These are phyloP conservation scores for Globisporangium echinulatum DNA, from an alignment of 352 stramenopile species.

Conservation along the genomic window DNA sequence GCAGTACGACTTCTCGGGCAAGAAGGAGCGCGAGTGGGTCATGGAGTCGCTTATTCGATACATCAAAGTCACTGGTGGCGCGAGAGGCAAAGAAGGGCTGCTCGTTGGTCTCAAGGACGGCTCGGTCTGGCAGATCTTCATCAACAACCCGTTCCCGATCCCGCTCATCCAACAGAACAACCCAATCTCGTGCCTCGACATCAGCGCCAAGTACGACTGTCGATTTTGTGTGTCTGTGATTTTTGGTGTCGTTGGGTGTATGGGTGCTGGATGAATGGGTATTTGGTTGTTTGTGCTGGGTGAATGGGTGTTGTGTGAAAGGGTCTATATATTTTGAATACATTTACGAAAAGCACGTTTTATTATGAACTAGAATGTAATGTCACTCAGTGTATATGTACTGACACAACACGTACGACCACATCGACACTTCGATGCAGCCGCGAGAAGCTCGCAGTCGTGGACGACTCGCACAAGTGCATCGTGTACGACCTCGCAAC, in stretches of 20 bases:
- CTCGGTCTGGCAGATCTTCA: conserved; percentile 89
- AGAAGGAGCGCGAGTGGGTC: conserved; percentile 83
- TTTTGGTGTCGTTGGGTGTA: too few species aligned
- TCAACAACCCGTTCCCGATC: conserved; percentile 94
- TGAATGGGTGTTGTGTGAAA: conserved; percentile 1
- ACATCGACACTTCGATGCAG: neutral
- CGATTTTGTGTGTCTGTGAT: too few species aligned
- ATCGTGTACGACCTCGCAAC: conserved; percentile 89
- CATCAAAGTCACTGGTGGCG: conserved; percentile 90
- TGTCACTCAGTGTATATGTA: too few species aligned
- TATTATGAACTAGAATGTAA: too few species aligned
- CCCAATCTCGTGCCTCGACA: conserved; percentile 86
- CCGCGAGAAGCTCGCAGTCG: conserved; percentile 85
- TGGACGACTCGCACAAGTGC: conserved; percentile 87
- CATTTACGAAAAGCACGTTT: conserved; percentile 12
- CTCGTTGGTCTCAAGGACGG: conserved; percentile 92
- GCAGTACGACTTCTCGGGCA: conserved; percentile 87
- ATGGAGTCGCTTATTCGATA: conserved; percentile 88
- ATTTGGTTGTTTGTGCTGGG: conserved; percentile 1
- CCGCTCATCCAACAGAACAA: conserved; percentile 84
- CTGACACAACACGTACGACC: too few species aligned
- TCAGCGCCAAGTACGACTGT: conserved; percentile 67
- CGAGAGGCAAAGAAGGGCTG: conserved; percentile 82
- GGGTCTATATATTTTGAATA: neutral
- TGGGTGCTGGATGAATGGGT: too few species aligned